These are phyloP conservation scores for Tarenaya hassleriana DNA, from an alignment of 345 rosid genomes.

Conservation along the genomic window DNA sequence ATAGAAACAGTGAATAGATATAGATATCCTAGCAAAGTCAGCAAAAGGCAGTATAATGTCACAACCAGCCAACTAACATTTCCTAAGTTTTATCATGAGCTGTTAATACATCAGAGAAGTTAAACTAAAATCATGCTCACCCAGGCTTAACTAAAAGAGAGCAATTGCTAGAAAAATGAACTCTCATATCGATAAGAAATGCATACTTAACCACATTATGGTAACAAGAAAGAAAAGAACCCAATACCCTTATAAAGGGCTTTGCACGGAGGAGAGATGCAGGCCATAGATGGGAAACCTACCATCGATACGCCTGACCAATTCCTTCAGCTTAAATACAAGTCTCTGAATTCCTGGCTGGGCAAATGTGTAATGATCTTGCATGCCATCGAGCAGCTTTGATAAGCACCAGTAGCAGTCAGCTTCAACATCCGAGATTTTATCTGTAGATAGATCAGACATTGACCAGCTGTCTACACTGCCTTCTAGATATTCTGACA, in stretches of 20 bases:
- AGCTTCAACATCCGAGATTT: conserved; percentile 73
- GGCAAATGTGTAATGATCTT: conserved; percentile 99
- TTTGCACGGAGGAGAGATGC: not conserved
- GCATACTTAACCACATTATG: not conserved
- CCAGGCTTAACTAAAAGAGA: conserved; percentile 5
- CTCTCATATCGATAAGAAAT: conserved; percentile 2
- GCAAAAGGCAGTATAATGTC: conserved; percentile 11
- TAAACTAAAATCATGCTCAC: not conserved
- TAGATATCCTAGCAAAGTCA: conserved; percentile 16
- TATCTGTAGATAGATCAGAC: conserved; percentile 55
- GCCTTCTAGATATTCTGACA: conserved; percentile 87
- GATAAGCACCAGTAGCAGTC: conserved; percentile 99
- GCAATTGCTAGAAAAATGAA: not conserved
- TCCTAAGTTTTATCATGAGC: conserved; percentile 1
- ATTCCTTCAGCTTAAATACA: conserved; percentile 92
- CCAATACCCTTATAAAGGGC: not conserved
- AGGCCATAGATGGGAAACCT: conserved; percentile 17
- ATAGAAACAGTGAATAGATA: not conserved
- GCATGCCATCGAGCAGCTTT: conserved; percentile 96
- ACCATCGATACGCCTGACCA: conserved; percentile 98
- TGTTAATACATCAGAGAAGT: conserved; percentile 3
- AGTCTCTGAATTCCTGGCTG: conserved; percentile 99
- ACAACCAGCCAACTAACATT: conserved; percentile 1
- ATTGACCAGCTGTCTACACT: conserved; percentile 69
- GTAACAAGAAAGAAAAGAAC: not conserved